Percentiles rank a stretch among this genome's conserved stretches.
phyloP scores from a whole-genome alignment of 352 stramenopile species.

The Plasmopara viticola region DNA sequence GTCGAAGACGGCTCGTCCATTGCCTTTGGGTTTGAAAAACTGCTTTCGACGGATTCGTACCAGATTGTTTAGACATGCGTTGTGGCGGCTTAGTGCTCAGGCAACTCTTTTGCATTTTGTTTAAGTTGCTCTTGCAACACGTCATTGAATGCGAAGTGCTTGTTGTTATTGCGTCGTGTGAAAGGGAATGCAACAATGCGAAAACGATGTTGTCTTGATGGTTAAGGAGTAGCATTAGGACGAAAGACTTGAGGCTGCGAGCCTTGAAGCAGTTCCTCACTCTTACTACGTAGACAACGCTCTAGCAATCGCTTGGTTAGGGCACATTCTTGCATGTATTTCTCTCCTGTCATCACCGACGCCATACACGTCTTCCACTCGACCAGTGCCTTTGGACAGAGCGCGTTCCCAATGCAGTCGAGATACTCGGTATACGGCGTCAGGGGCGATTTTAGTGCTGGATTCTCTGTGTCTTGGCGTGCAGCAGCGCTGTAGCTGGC shows the following conservation, averaged over 20 bases:
- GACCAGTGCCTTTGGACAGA: conserved; percentile 45
- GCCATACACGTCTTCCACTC: conserved; percentile 51
- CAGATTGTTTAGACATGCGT: conserved; percentile 74
- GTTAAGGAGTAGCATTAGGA: conserved; percentile 21
- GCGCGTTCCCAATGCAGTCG: conserved; percentile 40
- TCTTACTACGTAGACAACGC: conserved; percentile 65
- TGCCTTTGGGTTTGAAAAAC: conserved; percentile 80
- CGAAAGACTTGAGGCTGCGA: conserved; percentile 63
- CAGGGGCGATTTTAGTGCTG: conserved; percentile 24
- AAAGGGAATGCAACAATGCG: too few relatives aligned
- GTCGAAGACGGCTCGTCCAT: conserved; percentile 67
- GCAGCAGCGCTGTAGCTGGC: conserved; percentile 4
- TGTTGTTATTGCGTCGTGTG: too few relatives aligned
- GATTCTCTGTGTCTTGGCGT: conserved; percentile 2
- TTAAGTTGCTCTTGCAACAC: too few relatives aligned
- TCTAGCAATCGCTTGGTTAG: conserved; percentile 58
- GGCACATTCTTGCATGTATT: conserved; percentile 38
- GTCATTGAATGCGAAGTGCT: too few relatives aligned
- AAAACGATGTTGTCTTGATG: conserved; percentile 5
- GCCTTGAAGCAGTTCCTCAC: conserved; percentile 48
- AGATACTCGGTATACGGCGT: conserved; percentile 63
- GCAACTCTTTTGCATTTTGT: background rate
- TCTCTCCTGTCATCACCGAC: conserved; percentile 31
- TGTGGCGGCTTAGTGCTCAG: conserved; percentile 9
- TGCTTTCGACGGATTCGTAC: conserved; percentile 83